Evolutionary conservation across 176 grass and related monocot species (phyloP).

Genomic region (Oryza rufipogon): DNA sequence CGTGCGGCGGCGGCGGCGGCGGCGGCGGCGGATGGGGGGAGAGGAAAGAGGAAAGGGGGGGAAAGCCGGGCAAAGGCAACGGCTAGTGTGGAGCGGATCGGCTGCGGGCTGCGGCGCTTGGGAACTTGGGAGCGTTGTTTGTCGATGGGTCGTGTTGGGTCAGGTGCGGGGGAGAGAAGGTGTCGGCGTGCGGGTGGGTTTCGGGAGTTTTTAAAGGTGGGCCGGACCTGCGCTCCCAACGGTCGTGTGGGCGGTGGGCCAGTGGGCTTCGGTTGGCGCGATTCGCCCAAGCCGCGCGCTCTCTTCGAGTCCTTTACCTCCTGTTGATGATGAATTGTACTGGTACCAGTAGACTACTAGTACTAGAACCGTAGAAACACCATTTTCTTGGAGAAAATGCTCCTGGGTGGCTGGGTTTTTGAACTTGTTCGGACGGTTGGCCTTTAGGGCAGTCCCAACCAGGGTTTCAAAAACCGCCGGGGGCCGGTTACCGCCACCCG

Average conservation of each 20-base stretch:
- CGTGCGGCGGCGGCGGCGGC: not conserved
- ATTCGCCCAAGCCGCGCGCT: not conserved
- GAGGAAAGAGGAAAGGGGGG: not conserved
- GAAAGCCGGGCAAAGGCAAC: slow-evolving; percentile 15
- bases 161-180: not conserved
- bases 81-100: slow-evolving; percentile 29
- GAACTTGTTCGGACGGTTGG: too few species aligned
- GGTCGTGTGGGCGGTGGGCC: slow-evolving; percentile 46
- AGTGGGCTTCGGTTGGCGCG: slow-evolving; percentile 16
- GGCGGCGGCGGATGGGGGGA: not conserved
- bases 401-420: too few species aligned
- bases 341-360: too few species aligned
- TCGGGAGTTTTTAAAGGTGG: slow-evolving; percentile 37
- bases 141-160: not conserved
- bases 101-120: slow-evolving; percentile 27
- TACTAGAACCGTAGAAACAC: too few species aligned
- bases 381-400: too few species aligned
- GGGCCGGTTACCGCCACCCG: too few species aligned
- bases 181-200: not conserved
- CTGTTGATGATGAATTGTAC: too few species aligned
- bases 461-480: too few species aligned
- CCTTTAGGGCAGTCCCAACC: too few species aligned
- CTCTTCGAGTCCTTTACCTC: not conserved
- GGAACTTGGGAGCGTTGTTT: slow-evolving; percentile 7
- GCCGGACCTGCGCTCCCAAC: slow-evolving; percentile 48